These are phyloP conservation scores for Clonostachys chloroleuca DNA, from an alignment of 2,329 filamentous ascomycete species.

Conservation along the genomic window DNA sequence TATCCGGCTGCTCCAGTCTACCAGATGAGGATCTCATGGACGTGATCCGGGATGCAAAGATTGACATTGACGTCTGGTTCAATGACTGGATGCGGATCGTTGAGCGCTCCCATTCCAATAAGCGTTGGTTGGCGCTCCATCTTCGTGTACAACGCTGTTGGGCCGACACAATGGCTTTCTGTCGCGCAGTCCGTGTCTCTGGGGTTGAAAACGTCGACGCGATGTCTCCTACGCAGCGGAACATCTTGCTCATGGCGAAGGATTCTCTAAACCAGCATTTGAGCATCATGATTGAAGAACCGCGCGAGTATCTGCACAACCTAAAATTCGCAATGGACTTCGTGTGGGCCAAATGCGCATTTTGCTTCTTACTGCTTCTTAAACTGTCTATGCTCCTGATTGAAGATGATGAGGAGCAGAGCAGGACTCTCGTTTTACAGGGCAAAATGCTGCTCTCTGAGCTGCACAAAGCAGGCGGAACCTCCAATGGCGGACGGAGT, in stretches of 20 bases:
- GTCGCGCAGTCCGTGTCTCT: conserved; percentile 38
- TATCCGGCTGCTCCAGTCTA: conserved; percentile 15
- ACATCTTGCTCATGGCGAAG: conserved; percentile 44
- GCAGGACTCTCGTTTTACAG: conserved; percentile 7
- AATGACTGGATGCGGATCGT: conserved; percentile 24
- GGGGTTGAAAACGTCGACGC: conserved; percentile 22
- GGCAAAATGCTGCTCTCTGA: conserved; percentile 12
- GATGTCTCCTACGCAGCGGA: conserved; percentile 41
- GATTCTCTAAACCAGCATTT: conserved; percentile 44
- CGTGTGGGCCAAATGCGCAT: conserved; percentile 54
- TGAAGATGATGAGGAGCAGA: conserved; percentile 16
- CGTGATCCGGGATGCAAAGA: conserved; percentile 34
- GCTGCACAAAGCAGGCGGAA: conserved; percentile 12
- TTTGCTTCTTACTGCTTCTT: conserved; percentile 49
- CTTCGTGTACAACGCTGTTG: conserved; percentile 47
- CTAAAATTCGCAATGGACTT: conserved; percentile 52
- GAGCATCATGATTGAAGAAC: conserved; percentile 37
- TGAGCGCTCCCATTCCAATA: conserved; percentile 12
- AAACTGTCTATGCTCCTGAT: conserved; percentile 45
- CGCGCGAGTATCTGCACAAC: conserved; percentile 40
- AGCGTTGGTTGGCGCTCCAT: conserved; percentile 33
- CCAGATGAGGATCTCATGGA: conserved; percentile 27
- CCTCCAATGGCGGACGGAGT: conserved; percentile 13
- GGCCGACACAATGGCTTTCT: conserved; percentile 46
- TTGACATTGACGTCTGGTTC: conserved; percentile 45